Base-by-base conservation (phyloP, 495 filamentous ascomycete species). In the Lichenothelia convexa region DNA sequence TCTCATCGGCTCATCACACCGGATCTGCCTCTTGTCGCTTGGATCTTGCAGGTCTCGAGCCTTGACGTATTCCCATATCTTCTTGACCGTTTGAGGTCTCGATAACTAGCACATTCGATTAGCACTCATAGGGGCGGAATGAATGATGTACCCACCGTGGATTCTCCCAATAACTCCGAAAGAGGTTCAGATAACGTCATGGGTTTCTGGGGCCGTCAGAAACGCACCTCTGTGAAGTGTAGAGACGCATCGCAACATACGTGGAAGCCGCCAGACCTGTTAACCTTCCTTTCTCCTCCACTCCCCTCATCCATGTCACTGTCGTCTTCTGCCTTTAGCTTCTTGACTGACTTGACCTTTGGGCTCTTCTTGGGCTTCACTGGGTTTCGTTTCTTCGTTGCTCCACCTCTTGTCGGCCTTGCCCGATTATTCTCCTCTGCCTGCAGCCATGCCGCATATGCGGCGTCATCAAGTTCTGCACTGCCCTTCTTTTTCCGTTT, bases 51-150 rank as follows among this genome's bases (percentile, higher is more conserved):
- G 71, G 26, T 81, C 69, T 36, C 81, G 70, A 40, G 68, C 76
- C 43, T 82, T 91, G 47, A 97, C 85, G 47, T 97, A 83, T 27
- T 75, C 73, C 89, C 89, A 97, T 31, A 97, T 74, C 46, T 75
- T 77, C 62, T 94, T 95, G 32, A 97, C 89, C 2, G 84, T 85
- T 54, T 94, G 81, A 0, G 89, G 91, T 7, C 89, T 79, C 6
- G 86, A 87, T 9, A 95, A 70, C 78, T 87, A 44, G 13, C 30
- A n/a, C 13, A 16, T 27, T 46, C 6, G 42, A 34, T 13, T 26
- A 34, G 18, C 5, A 6, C 21, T 26, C 17, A 13, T 9, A 12
- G 36, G 16, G 19, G 30, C 7, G 26, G 31, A 19, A 1, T 13
- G 2, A 13, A 12, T 24, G 32, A 11, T 9, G 13, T 7, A 54